Evolutionary conservation across 106 monocot genomes (phyloP), one percentile per base, ranked within the genome.

Genomic region (Allium fistulosum): DNA sequence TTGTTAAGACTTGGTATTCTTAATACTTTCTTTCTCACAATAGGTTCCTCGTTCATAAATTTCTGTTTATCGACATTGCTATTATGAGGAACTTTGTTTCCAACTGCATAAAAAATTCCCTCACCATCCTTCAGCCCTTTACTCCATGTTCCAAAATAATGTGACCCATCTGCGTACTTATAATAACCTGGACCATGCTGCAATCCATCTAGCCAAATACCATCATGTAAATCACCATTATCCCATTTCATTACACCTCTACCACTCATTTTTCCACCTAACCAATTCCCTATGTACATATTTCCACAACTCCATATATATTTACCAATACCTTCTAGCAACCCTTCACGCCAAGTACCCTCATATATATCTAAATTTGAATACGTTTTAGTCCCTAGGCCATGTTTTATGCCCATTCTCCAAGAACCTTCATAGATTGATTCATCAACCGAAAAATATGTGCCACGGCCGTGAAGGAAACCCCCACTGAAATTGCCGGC

Each of bases 41-140:
- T 37, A 37, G 37, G 37, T 37, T 37, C 37, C 37, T 37, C 37
- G 37, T 37, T 28, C 26, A 46, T 74, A 66, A 66, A 51, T 72
- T 51, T 61, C 8, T 72, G 56, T 72, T 65, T n/a, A 11, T 49
- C 70, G 51, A 78, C 55, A 61, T 60, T 61, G 7, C 45, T 69
- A 53, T 78, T 57, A 65, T 16, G 73, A 78, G 78, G 78, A 60
- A 80, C 71, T 63, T 79, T 86, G 61, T 70, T 84, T 65, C 84
- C 88, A 57, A 58, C 63, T 62, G 85, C 86, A 80, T 74, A 84
- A 77, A 86, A 84, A 3, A 66, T 84, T 48, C 96, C 96, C 45
- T 52, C 73, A 1, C 96, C 96, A 84, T 97, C 96, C 77, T 97
- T 97, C 49, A 92, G 78, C 26, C 96, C 96, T 56, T 67, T 88